Base-by-base conservation (phyloP, 148 eudicot genomes). In the Fagopyrum tataricum region DNA sequence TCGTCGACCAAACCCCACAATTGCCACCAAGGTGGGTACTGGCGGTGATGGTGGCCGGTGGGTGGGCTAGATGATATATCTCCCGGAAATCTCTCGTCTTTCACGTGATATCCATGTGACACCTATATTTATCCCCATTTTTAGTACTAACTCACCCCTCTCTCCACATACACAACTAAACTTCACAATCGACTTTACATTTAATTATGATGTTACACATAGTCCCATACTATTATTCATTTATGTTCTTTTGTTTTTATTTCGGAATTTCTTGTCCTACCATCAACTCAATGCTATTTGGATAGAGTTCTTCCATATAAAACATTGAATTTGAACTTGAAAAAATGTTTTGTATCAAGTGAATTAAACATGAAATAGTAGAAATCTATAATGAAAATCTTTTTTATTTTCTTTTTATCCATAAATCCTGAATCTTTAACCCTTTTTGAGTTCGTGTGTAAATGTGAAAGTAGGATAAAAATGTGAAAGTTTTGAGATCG, bases 31-130 rank as follows among this genome's bases (percentile, higher is more conserved):
- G 67, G 42, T 39, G 69, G 44, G 7, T 6, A 46, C 49, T 13
- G 44, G 44, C 6, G 69, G 69, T 64, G 41, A 61, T 61, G 67
- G 67, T 61, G n/a, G 67, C 67, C 41, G 41, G 66, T 59, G 67
- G 67, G 67, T 61, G 67, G 67, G 61, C 14, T n/a, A 48, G n/a
- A 2, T 5, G 26, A 23, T 58, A 15, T 37, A 20, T 31, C 44
- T 64, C 20, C 44, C 44, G 69, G 43, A 31, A 64, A 64, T 13
- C 39, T 39, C 69, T 64, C 69, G 5, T 8, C 17, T 64, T 64
- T 37, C 69, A 64, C 69, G 69, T 64, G 69, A 64, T 64, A 13
- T 64, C 44, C 69, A 64, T 64, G 69, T 64, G 69, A 14, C 69
- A 15, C 69, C 1, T 37, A 11, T 10, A 10, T 31, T 12, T 26